Evolutionary conservation across 768 basidiomycete genomes (phyloP), one percentile per base, ranked within the genome.

Genomic region (Tricholoma terreum): DNA sequence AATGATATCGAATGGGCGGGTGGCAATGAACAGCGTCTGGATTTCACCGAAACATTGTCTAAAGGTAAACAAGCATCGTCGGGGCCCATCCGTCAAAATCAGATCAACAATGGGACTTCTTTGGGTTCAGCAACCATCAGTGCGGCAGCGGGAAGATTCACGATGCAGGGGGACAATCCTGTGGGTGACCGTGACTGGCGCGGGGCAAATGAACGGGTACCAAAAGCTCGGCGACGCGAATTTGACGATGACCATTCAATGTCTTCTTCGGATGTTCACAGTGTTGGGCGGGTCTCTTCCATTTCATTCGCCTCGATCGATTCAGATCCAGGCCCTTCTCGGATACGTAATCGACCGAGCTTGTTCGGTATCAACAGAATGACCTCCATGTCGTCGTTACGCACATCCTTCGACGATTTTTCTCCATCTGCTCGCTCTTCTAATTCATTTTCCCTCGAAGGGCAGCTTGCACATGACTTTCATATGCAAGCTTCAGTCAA

Each of bases 181-280:
- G 60, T 67, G 50, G 72, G 72, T 31, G 71, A 75, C 19, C 68
- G 75, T 27, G 82, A 79, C 58, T 81, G 80, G 77, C 81, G 84
- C 70, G 75, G 78, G 46, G 80, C 81, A 50, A 71, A 72, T 54
- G 87, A 89, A 67, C 81, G 87, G 22, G 70, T 87, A 67, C 74
- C 81, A 54, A 94, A 94, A 77, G 89, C 84, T 59, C 83, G 92
- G 61, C 82, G 89, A 67, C 77, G 90, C 67, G 90, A 93, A 64
- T 88, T 82, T 62, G 93, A 95, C 72, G 93, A 94, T 67, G 92
- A 93, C 65, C 91, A 90, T 67, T 94, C 93, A 30, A 89, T 92
- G 83, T 92, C 91, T 54, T 92, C 89, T 27, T 92, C 90, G 48
- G 93, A 94, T 63, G 77, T 94, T 30, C 88, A 88, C 62, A 89